Evolutionary conservation across 2,329 filamentous ascomycete species (phyloP), one percentile per base, ranked within the genome.

Genomic region (Diaporthe vaccinii): DNA sequence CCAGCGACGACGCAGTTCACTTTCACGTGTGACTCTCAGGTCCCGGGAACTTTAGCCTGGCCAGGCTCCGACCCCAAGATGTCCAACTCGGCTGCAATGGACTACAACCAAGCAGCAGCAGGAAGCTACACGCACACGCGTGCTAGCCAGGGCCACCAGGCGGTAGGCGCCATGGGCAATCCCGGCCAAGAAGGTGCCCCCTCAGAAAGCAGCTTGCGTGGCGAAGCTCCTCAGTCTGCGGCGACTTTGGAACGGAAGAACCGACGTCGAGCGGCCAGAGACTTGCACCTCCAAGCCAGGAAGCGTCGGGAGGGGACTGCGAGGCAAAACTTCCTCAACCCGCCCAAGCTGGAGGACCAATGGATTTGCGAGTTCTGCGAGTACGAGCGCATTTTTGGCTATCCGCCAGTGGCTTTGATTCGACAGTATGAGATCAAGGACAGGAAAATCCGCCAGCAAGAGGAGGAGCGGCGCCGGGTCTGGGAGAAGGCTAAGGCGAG

Each of bases 331-430:
- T 91, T 91, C 77, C 92, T 94, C 79, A 92, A 94, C 80, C 93
- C 94, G 1, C 93, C 94, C 2, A 85, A 86, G 44, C 79, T 79
- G 2, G 93, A 95, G 78, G 94, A 98, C 76, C 90, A 95, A 69
- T 98, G 96, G 94, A 95, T 98, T 62, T 99, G 97, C 85, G 95
- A 98, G 81, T 98, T 98, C 82, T 99, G 97, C 86, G 97, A 99
- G 84, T 99, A 98, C 82, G 96, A 98, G 84, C 91, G 92, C 71
- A 98, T 99, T 68, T 98, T 98, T 82, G 96, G 96, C n/a, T 89
- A 89, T 71, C 94, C 94, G 3, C 97, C 97, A 0, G 90, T 91
- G 79, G 95, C 95, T 68, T 86, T 99, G 73, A 97, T 98, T 77
- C 91, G 94, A 55, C 92, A 95, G 77, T 99, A 98, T 82, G 97